phyloP scores from a whole-genome alignment of 1,139 yeast genomes.

The Debaryomyces sp. region DNA sequence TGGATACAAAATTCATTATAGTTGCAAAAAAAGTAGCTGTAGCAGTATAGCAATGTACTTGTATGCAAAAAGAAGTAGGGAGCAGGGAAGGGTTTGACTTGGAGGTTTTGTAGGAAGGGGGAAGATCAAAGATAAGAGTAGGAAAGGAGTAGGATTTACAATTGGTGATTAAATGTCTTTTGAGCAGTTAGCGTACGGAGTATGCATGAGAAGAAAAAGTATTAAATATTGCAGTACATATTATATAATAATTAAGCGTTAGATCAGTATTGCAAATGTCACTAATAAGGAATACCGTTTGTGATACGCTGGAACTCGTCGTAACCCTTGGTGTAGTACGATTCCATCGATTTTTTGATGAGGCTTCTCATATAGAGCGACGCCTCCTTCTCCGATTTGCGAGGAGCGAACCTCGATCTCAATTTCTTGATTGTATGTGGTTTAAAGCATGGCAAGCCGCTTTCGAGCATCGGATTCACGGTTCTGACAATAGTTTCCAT shows the following conservation, averaged over 20 bases:
- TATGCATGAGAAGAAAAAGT: not conserved
- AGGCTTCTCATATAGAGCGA: conserved; percentile 74
- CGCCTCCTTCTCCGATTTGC: conserved; percentile 83
- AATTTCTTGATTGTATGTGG: conserved; percentile 78
- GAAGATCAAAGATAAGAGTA: no score
- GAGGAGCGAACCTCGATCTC: conserved; percentile 77
- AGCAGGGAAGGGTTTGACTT: no score
- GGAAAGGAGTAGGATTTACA: no score
- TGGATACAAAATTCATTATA: no score
- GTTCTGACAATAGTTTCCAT: conserved; percentile 85
- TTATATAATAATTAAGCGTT: not conserved
- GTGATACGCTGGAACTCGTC: conserved; percentile 97
- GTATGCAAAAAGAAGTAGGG: no score
- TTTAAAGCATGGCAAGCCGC: conserved; percentile 96
- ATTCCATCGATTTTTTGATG: conserved; percentile 81
- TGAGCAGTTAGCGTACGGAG: no score
- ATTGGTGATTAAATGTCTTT: no score
- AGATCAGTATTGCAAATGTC: no score
- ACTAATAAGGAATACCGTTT: conserved; percentile 89
- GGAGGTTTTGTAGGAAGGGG: no score
- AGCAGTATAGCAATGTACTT: no score
- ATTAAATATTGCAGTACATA: not conserved
- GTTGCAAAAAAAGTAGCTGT: no score
- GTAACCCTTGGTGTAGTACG: conserved; percentile 89
- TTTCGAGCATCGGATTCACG: conserved; percentile 90